Conservation (phyloP, 2,329 filamentous ascomycete species). For the Aureobasidium sp. region DNA sequence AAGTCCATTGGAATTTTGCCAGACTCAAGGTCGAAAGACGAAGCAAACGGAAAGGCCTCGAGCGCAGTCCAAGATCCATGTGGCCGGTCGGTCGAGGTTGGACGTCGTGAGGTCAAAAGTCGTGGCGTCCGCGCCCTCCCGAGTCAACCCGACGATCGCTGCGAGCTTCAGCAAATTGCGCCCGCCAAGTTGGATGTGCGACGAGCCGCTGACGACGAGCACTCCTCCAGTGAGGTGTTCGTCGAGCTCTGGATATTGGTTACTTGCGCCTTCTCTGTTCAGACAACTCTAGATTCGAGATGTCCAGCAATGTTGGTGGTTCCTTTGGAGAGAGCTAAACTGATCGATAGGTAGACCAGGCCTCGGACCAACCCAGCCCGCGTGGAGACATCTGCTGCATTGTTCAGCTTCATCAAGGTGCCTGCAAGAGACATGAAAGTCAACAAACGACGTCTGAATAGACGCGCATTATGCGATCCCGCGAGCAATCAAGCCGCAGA, state of each 20-base stretch:
- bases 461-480: background rate
- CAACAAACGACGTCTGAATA: background rate
- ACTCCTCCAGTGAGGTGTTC: background rate
- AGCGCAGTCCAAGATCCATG: background rate
- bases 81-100: background rate
- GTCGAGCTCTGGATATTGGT: background rate
- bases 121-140: slow-evolving; percentile 1
- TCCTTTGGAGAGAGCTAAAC: background rate
- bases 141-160: slow-evolving; percentile 14
- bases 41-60: background rate
- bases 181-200: slow-evolving; percentile 6
- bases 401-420: slow-evolving; percentile 11
- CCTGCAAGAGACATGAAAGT: background rate
- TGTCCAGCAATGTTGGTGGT: background rate
- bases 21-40: background rate
- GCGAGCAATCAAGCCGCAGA: background rate
- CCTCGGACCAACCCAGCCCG: background rate
- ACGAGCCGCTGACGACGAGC: slow-evolving; percentile 8
- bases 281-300: background rate
- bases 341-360: background rate
- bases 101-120: slow-evolving; percentile 8
- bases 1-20: background rate
- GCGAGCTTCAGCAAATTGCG: slow-evolving; percentile 9
- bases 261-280: background rate
- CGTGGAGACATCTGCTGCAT: slow-evolving; percentile 9